Evolutionary conservation across 2,329 filamentous ascomycete genomes (phyloP).

Genomic region (Gnomoniopsis smithogilvyi): DNA sequence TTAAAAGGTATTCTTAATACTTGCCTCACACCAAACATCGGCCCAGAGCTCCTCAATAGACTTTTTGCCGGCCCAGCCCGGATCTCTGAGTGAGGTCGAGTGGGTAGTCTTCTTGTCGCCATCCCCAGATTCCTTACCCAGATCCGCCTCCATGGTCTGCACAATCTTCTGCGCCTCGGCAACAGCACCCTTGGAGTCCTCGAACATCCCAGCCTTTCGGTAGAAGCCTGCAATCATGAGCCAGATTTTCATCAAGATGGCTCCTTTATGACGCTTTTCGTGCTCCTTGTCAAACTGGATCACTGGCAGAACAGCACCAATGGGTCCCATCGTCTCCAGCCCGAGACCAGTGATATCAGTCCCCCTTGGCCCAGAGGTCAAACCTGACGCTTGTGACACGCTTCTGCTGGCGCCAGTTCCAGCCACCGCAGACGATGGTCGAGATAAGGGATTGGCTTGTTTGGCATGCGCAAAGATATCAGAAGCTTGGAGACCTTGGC

Average conservation of each 20-base stretch:
- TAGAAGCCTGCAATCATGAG: constrained; percentile 87
- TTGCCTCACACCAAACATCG: constrained; percentile 78
- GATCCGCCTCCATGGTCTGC: constrained; percentile 65
- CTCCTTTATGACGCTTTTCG: constrained; percentile 45
- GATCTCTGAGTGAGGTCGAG: constrained; percentile 57
- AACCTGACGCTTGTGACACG: constrained; percentile 40
- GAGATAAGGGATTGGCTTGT: constrained; percentile 35
- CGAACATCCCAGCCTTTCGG: constrained; percentile 72
- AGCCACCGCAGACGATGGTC: constrained; percentile 42
- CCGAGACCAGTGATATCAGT: constrained; percentile 38
- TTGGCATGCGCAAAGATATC: constrained; percentile 43
- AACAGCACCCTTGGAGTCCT: constrained; percentile 77
- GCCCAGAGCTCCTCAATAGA: constrained; percentile 81
- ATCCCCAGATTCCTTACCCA: constrained; percentile 56
- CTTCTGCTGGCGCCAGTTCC: not conserved
- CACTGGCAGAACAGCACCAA: constrained; percentile 45
- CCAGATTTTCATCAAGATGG: constrained; percentile 76
- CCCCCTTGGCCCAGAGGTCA: constrained; percentile 38
- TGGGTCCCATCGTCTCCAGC: constrained; percentile 39
- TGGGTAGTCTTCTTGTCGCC: constrained; percentile 60
- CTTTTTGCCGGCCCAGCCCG: constrained; percentile 76
- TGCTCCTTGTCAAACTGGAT: constrained; percentile 55
- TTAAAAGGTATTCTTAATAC: constrained; percentile 25
- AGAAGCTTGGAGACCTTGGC: constrained; percentile 29
- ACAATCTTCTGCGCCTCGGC: constrained; percentile 79